Evolutionary conservation across 345 rosid species (phyloP).

Genomic region (Acer saccharum): DNA sequence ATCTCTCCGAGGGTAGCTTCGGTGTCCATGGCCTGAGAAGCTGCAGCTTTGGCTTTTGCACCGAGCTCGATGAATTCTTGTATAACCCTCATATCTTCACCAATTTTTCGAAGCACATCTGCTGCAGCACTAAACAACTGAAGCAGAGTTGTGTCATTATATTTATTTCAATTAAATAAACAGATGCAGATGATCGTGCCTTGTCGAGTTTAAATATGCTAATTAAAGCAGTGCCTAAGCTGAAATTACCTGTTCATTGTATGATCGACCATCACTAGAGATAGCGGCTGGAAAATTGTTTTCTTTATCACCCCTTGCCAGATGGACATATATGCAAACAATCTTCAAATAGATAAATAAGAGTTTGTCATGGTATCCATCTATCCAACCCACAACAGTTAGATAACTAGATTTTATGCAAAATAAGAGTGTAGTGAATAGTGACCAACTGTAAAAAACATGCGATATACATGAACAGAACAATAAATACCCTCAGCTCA

Average conservation of each 20-base stretch:
- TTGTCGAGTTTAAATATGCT: background rate
- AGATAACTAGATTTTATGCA: background rate
- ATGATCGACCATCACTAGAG: conserved; percentile 93
- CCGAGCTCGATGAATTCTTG: conserved; percentile 83
- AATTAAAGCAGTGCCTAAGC: conserved; percentile 9
- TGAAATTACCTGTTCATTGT: conserved; percentile 80
- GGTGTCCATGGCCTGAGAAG: conserved; percentile 92
- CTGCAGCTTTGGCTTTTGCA: conserved; percentile 81
- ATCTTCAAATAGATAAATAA: conserved; percentile 58
- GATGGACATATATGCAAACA: conserved; percentile 86
- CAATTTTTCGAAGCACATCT: conserved; percentile 75
- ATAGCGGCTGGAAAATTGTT: conserved; percentile 89
- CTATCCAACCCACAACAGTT: background rate
- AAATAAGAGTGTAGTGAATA: background rate
- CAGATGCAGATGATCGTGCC: background rate
- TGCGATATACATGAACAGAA: background rate
- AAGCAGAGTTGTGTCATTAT: conserved; percentile 23
- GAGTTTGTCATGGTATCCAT: background rate
- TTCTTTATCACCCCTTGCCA: conserved; percentile 78
- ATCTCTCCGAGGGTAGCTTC: conserved; percentile 95
- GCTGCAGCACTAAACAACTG: conserved; percentile 93
- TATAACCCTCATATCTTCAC: conserved; percentile 73
- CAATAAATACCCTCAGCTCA: background rate
- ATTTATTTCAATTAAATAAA: conserved; percentile 15
- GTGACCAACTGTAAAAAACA: background rate